Evolutionary conservation across 768 basidiomycete genomes (phyloP).

Genomic region (Leccinellum albellum): DNA sequence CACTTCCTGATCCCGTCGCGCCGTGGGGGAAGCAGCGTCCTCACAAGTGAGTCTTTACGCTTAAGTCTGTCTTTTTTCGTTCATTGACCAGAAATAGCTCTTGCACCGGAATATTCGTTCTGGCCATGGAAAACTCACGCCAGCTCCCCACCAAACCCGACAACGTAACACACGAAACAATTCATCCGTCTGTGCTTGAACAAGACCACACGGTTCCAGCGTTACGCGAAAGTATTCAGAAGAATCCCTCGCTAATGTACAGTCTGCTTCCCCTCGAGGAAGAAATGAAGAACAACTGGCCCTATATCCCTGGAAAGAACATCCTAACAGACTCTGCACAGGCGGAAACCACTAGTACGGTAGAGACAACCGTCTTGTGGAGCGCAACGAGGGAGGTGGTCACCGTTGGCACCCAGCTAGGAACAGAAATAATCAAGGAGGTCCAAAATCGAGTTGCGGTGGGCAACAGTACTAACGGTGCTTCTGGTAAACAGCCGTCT

Average conservation of each 20-base stretch:
- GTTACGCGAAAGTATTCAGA: conserved; percentile 34
- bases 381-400: conserved; percentile 17
- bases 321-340: conserved; percentile 6
- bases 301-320: conserved; percentile 32
- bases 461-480: conserved; percentile 8
- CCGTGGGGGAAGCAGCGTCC: conserved; percentile 61
- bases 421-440: conserved; percentile 21
- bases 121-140: conserved; percentile 45
- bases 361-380: conserved; percentile 12
- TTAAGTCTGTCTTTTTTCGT: not conserved
- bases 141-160: conserved; percentile 43
- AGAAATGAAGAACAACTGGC: conserved; percentile 47
- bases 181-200: conserved; percentile 57
- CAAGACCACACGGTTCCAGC: conserved; percentile 37
- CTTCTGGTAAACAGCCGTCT: conserved; percentile 12
- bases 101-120: conserved; percentile 48
- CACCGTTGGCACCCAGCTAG: conserved; percentile 11
- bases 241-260: conserved; percentile 43
- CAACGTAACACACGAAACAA: conserved; percentile 51
- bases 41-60: conserved; percentile 49
- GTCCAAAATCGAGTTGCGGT: conserved; percentile 12
- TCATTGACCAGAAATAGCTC: conserved; percentile 36
- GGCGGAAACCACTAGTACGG: not conserved
- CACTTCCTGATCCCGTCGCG: conserved; percentile 47
- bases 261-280: conserved; percentile 50